Evolutionary conservation across 2,329 filamentous ascomycete genomes (phyloP), one percentile per base, ranked within the genome.

Genomic region (Aspergillus bombycis): DNA sequence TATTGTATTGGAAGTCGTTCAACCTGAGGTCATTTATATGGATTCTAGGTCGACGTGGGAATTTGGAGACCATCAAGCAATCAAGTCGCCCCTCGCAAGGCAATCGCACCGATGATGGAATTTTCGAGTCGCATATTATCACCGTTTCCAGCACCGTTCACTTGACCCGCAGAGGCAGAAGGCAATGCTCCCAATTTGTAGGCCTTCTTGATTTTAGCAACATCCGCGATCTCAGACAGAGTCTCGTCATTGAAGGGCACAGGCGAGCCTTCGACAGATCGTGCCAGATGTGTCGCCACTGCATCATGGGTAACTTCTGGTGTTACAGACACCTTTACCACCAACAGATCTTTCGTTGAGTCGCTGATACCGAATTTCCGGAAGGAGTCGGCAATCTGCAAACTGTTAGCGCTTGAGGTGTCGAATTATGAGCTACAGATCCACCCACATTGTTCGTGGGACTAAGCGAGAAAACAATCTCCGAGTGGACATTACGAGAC

Each of bases 371-470:
- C 95, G 73, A 95, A 97, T 60, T 90, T 89, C 36, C 92, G 90
- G 79, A 98, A 98, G 0, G 93, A 90, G 70, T 97, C 94, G 58
- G 93, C 87, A 73, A 99, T 98, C 93, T 96, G 69, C 36, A 57
- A 26, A 23, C 43, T 58, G 60, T 75, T 65, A 73, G 71, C 38
- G 54, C 38, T 55, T 53, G 14, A 36, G 26, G 23, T 8, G 9
- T 28, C 12, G 21, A 54, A 67, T 8, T 45, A 68, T 56, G 65
- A 50, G 28, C 11, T 64, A 53, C 57, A 57, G n/a, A 21, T 65
- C 55, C 60, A 70, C 82, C 63, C 76, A 93, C 91, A 77, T 97
- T 97, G 75, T 93, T 94, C 66, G 91, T 93, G 0, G 91, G 85
- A 63, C 89, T 94, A 52, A 97, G 82, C 4, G 88, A 89, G 69